Base-by-base conservation (phyloP, 129 eudicot genomes). In the Helianthus annuus region DNA sequence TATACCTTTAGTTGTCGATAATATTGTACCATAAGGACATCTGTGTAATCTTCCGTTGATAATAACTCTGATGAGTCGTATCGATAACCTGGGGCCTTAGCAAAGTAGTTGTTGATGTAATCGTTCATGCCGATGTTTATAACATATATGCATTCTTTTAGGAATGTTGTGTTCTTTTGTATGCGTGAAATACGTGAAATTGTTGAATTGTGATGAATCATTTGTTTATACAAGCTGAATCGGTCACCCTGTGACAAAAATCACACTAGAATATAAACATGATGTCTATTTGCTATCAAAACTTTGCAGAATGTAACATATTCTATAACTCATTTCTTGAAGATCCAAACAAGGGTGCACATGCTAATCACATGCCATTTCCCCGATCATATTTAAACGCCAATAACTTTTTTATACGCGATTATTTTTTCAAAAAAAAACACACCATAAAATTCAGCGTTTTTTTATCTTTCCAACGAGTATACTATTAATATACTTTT, bases 41-140 rank as follows among this genome's bases (percentile, higher is more conserved):
- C 4, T 5, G 83, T 75, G 32, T 66, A 79, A 36, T 73, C 29
- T 2, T 60, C 57, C 0, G 5, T 4, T 66, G 49, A 51, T 55
- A 79, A 79, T 5, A 1, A 5, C 6, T 38, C 29, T 15, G 71
- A 73, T 17, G 83, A 39, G 17, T 32, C 17, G 70, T 79, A 79
- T 17, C 11, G 40, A 5, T 73, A 32, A 32, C 0, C 38, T 4
- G 79, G 75, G 56, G 40, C 1, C 32, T 0, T 3, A 32, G 36
- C 4, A 1, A 79, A 79, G 56, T 79, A 79, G 69, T 79, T 79
- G 74, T 73, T 73, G 12, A 79, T 49, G 24, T 73, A 79, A 66
- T 79, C 83, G 55, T 73, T 73, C 29, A 75, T 79, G 11, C 83
- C 83, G 13, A 79, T 72, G 6, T 71, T 58, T 14, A 60, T 42